Evolutionary conservation across 192 early-diverging fungal genomes (phyloP).

Genomic region (Spinellus fusiger): DNA sequence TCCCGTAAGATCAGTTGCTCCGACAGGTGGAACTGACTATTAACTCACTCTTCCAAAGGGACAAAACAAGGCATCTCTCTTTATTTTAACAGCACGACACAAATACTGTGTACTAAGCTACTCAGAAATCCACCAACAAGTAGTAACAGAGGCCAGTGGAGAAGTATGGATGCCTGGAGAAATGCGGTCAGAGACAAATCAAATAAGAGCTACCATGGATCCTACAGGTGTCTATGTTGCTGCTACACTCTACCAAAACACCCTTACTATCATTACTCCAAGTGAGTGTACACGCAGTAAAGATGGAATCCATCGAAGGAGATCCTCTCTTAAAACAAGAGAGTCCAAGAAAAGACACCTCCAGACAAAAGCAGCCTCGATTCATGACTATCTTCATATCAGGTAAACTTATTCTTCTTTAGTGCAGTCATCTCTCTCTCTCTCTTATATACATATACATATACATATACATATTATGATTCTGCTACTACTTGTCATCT

Average conservation of each 20-base stretch:
- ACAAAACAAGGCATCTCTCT: conserved; percentile 52
- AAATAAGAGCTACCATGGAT: not conserved
- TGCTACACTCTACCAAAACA: conserved; percentile 7
- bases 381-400: conserved; percentile 12
- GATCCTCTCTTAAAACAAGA: not conserved
- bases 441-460: no score
- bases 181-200: conserved; percentile 32
- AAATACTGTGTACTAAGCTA: conserved; percentile 70
- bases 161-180: conserved; percentile 36
- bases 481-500: not conserved
- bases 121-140: conserved; percentile 36
- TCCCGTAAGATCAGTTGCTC: conserved; percentile 15
- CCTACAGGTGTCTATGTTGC: conserved; percentile 8
- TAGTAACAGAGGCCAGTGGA: conserved; percentile 61
- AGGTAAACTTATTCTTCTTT: not conserved
- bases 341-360: conserved; percentile 7
- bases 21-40: no score
- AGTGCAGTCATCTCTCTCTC: not conserved
- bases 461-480: not conserved
- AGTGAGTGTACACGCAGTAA: not conserved
- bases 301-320: not conserved
- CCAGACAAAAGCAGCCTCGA: not conserved
- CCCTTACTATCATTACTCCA: conserved; percentile 9
- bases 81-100: conserved; percentile 62
- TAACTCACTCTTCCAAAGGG: conserved; percentile 28